These are phyloP conservation scores for Quercus cerris DNA, from an alignment of 306 rosid species.

Conservation along the genomic window DNA sequence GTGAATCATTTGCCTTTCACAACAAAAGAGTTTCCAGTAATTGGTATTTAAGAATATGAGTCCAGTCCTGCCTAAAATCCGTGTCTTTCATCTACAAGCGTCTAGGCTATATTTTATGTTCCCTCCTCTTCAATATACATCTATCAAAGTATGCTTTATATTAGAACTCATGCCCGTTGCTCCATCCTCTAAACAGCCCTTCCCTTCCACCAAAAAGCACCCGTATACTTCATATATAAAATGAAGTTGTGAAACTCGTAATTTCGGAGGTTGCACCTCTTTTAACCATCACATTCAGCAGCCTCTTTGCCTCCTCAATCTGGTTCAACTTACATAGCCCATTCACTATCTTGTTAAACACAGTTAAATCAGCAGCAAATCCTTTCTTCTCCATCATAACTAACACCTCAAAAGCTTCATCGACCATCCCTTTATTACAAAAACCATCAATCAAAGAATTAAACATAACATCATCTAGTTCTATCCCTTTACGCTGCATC, in stretches of 20 bases:
- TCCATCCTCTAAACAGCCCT: not conserved
- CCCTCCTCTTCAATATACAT: not conserved
- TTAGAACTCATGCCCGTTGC: not conserved
- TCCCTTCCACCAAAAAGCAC: not conserved
- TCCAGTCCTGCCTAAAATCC: not conserved
- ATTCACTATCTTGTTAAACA: not conserved
- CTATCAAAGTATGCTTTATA: no score
- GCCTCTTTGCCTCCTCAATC: conserved; percentile 13
- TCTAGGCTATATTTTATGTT: not conserved
- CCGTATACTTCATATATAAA: not conserved
- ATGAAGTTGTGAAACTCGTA: not conserved
- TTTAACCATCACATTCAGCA: conserved; percentile 9
- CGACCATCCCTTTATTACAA: conserved; percentile 14
- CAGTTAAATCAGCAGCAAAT: not conserved
- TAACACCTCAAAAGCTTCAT: conserved; percentile 24
- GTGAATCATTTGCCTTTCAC: no score
- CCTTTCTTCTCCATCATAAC: conserved; percentile 18
- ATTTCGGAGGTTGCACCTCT: conserved; percentile 9
- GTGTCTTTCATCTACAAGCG: not conserved
- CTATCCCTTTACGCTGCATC: conserved; percentile 19
- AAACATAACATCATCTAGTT: conserved; percentile 10
- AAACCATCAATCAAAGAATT: conserved; percentile 14
- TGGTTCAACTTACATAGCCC: conserved; percentile 20
- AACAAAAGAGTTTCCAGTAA: not conserved
- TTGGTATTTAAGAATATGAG: not conserved